phyloP scores from a whole-genome alignment of 176 grass and related monocot genomes.

The Oryza longistaminata region DNA sequence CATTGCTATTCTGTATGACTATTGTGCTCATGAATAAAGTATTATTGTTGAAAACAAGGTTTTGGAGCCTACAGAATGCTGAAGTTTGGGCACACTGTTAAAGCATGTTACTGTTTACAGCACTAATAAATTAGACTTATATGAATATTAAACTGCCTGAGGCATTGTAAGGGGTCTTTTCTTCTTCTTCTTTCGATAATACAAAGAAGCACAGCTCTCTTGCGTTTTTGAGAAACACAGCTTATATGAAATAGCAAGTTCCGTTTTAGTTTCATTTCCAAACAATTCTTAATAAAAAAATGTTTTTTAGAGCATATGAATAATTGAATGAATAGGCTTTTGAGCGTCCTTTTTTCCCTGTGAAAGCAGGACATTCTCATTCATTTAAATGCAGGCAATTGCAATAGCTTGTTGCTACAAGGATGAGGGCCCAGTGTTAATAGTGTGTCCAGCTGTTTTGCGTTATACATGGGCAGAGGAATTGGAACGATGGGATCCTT shows the following conservation, averaged over 20 bases:
- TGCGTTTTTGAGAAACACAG: too few species aligned
- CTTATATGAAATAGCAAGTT: not conserved
- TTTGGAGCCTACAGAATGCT: conserved; percentile 17
- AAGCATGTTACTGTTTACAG: not conserved
- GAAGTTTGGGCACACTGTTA: not conserved
- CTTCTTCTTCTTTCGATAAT: too few species aligned
- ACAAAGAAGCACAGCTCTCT: too few species aligned
- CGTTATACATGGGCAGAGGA: conserved; percentile 94
- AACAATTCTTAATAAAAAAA: not conserved
- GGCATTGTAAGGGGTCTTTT: too few species aligned
- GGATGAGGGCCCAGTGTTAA: conserved; percentile 73
- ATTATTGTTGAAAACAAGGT: conserved; percentile 15
- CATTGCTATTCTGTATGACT: conserved; percentile 1
- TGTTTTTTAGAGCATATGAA: conserved; percentile 26
- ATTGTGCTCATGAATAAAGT: not conserved
- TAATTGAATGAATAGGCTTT: conserved; percentile 6
- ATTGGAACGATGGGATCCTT: conserved; percentile 89
- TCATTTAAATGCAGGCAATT: conserved; percentile 75
- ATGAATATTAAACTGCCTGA: not conserved
- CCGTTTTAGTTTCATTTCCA: not conserved
- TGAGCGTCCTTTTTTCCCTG: conserved; percentile 1
- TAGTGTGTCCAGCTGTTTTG: conserved; percentile 88
- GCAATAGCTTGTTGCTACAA: conserved; percentile 90
- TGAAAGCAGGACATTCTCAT: conserved; percentile 16
- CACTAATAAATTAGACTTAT: not conserved